phyloP scores from a whole-genome alignment of 2,329 filamentous ascomycete genomes.

The Epichloe baconii region DNA sequence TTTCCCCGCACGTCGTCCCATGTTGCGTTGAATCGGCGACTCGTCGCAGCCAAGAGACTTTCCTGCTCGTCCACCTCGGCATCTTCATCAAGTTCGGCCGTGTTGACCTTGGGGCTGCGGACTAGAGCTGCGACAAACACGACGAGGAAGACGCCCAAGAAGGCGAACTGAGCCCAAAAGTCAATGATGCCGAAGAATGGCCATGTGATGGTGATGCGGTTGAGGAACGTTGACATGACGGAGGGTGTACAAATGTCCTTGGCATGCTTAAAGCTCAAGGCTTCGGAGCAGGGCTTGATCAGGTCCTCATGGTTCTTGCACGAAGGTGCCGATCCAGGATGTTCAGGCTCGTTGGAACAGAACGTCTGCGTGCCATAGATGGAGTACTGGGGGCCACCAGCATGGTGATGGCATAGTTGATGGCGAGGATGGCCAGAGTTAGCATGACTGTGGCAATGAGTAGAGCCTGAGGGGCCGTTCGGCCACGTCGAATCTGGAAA shows the following conservation, averaged over 20 bases:
- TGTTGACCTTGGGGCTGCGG: conserved; percentile 63
- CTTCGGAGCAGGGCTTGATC: conserved; percentile 72
- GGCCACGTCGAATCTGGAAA: conserved; percentile 79
- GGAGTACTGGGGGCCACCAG: conserved; percentile 92
- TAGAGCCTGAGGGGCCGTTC: conserved; percentile 83
- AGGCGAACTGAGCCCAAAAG: conserved; percentile 94
- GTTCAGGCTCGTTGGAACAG: conserved; percentile 58
- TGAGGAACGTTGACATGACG: conserved; percentile 84
- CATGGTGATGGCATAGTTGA: conserved; percentile 89
- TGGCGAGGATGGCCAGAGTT: conserved; percentile 74
- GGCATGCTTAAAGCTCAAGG: conserved; percentile 55
- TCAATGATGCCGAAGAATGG: conserved; percentile 86
- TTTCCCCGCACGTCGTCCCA: conserved; percentile 68
- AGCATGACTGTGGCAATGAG: conserved; percentile 85
- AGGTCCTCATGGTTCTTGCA: conserved; percentile 59
- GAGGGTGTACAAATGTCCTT: conserved; percentile 79
- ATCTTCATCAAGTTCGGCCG: conserved; percentile 73
- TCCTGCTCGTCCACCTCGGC: conserved; percentile 90
- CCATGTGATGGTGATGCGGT: conserved; percentile 85
- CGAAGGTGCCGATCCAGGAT: conserved; percentile 55
- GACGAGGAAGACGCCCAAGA: conserved; percentile 71
- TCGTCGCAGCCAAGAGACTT: conserved; percentile 72
- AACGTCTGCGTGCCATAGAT: conserved; percentile 92
- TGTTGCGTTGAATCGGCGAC: conserved; percentile 68
- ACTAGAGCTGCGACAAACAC: conserved; percentile 70